These are phyloP conservation scores for Ustilago tritici DNA, from an alignment of 1,284 basidiomycete species.

Conservation along the genomic window DNA sequence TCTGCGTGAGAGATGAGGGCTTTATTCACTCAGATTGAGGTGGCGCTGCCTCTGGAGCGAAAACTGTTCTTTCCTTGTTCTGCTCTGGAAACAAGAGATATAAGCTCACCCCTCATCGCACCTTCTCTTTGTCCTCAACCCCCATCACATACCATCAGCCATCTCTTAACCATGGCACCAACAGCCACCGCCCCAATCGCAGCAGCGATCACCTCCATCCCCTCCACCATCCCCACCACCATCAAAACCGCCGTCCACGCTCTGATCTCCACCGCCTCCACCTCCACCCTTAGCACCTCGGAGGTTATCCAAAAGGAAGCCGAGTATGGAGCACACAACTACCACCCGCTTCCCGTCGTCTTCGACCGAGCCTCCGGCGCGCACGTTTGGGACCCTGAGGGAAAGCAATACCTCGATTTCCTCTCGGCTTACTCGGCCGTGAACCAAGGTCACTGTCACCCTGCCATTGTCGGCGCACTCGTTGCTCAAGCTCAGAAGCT, in stretches of 20 bases:
- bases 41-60: slow-evolving; percentile 17
- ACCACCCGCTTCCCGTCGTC: slow-evolving; percentile 94
- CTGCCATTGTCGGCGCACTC: slow-evolving; percentile 84
- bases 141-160: not conserved
- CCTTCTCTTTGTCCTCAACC: not conserved
- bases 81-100: slow-evolving; percentile 22
- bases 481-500: slow-evolving; percentile 87
- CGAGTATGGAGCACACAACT: slow-evolving; percentile 85
- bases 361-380: slow-evolving; percentile 91
- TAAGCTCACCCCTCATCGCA: slow-evolving; percentile 11
- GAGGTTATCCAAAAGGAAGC: slow-evolving; percentile 85
- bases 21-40: slow-evolving; percentile 25
- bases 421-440: slow-evolving; percentile 94
- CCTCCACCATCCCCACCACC: slow-evolving; percentile 34
- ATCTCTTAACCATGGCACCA: slow-evolving; percentile 45
- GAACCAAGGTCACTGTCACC: slow-evolving; percentile 91
- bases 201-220: slow-evolving; percentile 28
- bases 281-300: slow-evolving; percentile 70
- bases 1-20: not conserved
- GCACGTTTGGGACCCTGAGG: slow-evolving; percentile 96
- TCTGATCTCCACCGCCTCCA: slow-evolving; percentile 36
- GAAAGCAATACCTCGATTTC: slow-evolving; percentile 76
- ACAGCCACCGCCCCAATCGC: slow-evolving; percentile 44
- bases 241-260: slow-evolving; percentile 45
- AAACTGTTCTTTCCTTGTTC: slow-evolving; percentile 11